These are phyloP conservation scores for Apophysomyces ossiformis DNA, from an alignment of 371 early-diverging fungal genomes.

Conservation along the genomic window DNA sequence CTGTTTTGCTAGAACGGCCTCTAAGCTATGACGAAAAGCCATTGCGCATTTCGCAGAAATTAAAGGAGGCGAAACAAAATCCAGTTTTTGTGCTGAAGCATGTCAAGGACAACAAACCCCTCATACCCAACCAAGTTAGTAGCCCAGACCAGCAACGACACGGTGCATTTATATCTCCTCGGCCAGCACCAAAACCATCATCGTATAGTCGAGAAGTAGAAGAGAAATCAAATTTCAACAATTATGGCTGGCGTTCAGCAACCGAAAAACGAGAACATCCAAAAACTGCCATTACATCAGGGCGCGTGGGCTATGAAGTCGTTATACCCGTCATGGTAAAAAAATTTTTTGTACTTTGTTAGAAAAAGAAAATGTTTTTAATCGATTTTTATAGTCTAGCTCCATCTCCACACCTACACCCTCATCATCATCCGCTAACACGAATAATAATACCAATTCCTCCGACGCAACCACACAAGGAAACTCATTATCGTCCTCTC, in stretches of 20 bases:
- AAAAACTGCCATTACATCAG: slow-evolving; percentile 40
- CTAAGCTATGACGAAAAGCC: slow-evolving; percentile 86
- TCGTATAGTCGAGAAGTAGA: slow-evolving; percentile 11
- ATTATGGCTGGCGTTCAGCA: not conserved
- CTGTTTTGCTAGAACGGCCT: slow-evolving; percentile 62
- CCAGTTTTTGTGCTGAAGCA: slow-evolving; percentile 83
- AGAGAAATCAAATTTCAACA: slow-evolving; percentile 11
- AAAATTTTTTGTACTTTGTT: not conserved
- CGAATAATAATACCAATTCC: slow-evolving; percentile 14
- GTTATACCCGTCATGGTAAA: slow-evolving; percentile 45
- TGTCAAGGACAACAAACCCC: slow-evolving; percentile 66
- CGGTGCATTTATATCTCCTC: slow-evolving; percentile 29
- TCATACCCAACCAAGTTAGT: slow-evolving; percentile 28
- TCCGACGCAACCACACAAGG: not conserved
- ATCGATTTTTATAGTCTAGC: slow-evolving; percentile 31
- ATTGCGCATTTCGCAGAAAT: slow-evolving; percentile 74
- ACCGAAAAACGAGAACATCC: slow-evolving; percentile 20
- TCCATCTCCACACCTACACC: slow-evolving; percentile 5
- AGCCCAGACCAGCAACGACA: slow-evolving; percentile 15
- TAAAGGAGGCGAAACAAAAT: slow-evolving; percentile 76
- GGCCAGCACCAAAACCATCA: slow-evolving; percentile 30
- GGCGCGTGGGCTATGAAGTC: slow-evolving; percentile 46
- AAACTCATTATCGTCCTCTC: slow-evolving; percentile 11
- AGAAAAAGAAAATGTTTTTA: not conserved
- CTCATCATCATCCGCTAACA: not conserved